Base-by-base conservation (phyloP, 805 yeast genomes). In the Candida parachauliodes region DNA sequence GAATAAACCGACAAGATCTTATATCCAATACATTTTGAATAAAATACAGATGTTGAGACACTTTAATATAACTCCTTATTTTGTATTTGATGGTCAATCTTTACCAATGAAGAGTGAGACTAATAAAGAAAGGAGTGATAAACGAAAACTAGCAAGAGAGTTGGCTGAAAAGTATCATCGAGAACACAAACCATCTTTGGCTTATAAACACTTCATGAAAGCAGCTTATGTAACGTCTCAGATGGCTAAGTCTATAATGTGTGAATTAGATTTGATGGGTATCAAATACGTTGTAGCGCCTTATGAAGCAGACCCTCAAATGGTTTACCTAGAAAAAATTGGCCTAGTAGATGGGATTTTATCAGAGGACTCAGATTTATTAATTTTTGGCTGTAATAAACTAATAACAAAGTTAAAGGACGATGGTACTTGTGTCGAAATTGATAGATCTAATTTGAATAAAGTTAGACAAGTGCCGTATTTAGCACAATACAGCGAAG, bases 271-370 rank as follows among this genome's bases (percentile, higher is more conserved):
- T 47, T 46, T 56, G 10, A 66, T 72, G 32, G 59, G 61, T 1
- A 77, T 93, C 34, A 74, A 70, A 42, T 91, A 76, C 50, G 76
- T 93, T 6, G 98, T 93, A 7, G 98, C 99, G 0, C 99, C 99
- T 0, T 93, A 88, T 55, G 99, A 93, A 62, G 98, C 98, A 0
- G 99, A 93, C 57, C 83, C 98, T 1, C 98, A 93, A 58, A 77
- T 93, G 83, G 98, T 89, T 8, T 88, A 81, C 51, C 69, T 93
- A 29, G 98, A 91, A 54, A 76, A 77, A 41, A 46, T 61, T 0
- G 91, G 91, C 0, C 36, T 78, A 1, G 91, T 88, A 5, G 83
- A 88, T 44, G 98, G 91, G 0, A 85, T 93, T 4, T 70, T 93
- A 7, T 82, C 95, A 28, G 99, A 93, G 54, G 99, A 93, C 55